Percentiles rank a stretch among this genome's conserved stretches.
Evolutionary conservation across 2,329 filamentous ascomycete species (phyloP).

Genomic region (Eutypella sp.): DNA sequence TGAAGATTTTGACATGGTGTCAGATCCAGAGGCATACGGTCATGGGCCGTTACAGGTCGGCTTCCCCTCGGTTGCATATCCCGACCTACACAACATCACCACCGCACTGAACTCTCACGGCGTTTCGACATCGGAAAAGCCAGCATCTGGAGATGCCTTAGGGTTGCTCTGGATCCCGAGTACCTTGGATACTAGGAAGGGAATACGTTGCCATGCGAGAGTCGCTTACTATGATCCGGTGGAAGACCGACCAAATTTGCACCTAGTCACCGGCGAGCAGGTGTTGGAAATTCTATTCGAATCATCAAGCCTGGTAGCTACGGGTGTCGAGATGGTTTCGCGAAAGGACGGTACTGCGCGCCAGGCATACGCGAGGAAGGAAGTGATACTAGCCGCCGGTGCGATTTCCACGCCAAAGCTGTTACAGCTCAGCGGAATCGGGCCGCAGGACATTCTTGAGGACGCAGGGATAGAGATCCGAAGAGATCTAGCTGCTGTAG

Average conservation of each 20-base stretch:
- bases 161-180: conserved; percentile 30
- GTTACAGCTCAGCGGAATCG: conserved; percentile 38
- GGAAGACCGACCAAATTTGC: conserved; percentile 10
- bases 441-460: conserved; percentile 28
- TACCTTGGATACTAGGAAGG: conserved; percentile 21
- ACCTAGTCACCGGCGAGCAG: conserved; percentile 22
- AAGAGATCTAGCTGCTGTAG: conserved; percentile 56
- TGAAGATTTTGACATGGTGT: neutral
- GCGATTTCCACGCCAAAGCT: conserved; percentile 38
- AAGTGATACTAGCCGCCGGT: conserved; percentile 38
- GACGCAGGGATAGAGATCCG: conserved; percentile 44
- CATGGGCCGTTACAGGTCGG: neutral
- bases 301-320: conserved; percentile 8
- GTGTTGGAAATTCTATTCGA: conserved; percentile 34
- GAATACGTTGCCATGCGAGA: conserved; percentile 23
- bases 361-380: conserved; percentile 21
- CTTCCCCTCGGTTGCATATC: neutral
- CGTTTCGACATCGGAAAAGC: conserved; percentile 19
- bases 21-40: neutral
- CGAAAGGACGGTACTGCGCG: neutral
- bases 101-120: conserved; percentile 17
- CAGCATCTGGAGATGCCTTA: conserved; percentile 16
- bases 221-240: conserved; percentile 25
- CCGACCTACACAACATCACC: conserved; percentile 14
- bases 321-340: conserved; percentile 3